Evolutionary conservation across 345 rosid genomes (phyloP), one percentile per base, ranked within the genome.

Genomic region (Populus deltoides): DNA sequence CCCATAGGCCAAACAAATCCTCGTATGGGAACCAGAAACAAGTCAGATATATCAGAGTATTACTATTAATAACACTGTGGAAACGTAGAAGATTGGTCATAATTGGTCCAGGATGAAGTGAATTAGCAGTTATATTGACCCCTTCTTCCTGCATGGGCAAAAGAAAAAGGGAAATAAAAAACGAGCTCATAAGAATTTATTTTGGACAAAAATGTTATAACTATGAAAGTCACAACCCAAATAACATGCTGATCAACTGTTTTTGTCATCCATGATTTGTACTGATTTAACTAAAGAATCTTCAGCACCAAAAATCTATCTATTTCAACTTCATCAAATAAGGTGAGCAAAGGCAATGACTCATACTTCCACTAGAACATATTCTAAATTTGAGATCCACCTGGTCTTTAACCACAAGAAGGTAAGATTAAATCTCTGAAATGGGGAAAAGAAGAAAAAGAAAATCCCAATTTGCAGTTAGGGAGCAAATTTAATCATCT

Each of bases 21-120:
- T 8, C 22, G 8, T 7, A 55, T 3, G 25, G 24, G 2, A 17
- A 25, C 35, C 43, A 47, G 18, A 49, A 29, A 27, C 7, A 24
- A 43, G 41, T 24, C 17, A 18, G 43, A 62, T 39, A 39, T 15
- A 61, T 25, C 27, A 75, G 33, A 74, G 33, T 35, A 35, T 80
- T 84, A 92, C 92, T 88, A 12, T 77, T 77, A 49, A 88, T 18
- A 75, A 87, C 49, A 45, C 83, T 78, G 69, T 71, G 77, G 73
- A 87, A 81, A 39, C 89, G 88, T 35, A 86, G 72, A 62, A 90
- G 86, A 75, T 89, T 92, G 71, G 93, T 92, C 39, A 82, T 85
- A 38, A 92, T 86, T 31, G 80, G 80, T 61, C 97, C 94, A 2
- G 92, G 94, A 85, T 92, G 94, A 84, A 92, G 78, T 31, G 93